Evolutionary conservation across 352 stramenopile species (phyloP).

Genomic region (Elongisporangium prolatum): DNA sequence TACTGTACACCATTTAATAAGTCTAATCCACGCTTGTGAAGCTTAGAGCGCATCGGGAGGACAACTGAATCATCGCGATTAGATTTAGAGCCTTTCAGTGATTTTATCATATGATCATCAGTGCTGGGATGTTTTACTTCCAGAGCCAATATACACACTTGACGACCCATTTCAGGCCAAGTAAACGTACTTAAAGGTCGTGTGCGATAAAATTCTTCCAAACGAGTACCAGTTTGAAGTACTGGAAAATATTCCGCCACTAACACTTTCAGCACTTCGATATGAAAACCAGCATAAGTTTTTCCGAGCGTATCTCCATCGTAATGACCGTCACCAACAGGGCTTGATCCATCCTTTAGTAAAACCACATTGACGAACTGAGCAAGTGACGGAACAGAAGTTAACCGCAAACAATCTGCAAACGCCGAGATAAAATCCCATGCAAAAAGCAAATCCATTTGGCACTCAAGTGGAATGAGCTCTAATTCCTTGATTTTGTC

Average conservation of each 20-base stretch:
- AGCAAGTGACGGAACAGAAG: conserved; percentile 39
- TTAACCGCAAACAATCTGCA: conserved; percentile 52
- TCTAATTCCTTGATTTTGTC: conserved; percentile 31
- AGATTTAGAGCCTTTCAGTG: conserved; percentile 68
- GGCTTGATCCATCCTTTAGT: conserved; percentile 37
- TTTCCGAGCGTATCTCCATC: conserved; percentile 44
- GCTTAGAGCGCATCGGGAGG: conserved; percentile 35
- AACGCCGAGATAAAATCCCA: conserved; percentile 80
- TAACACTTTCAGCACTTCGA: conserved; percentile 41
- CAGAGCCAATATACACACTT: conserved; percentile 70
- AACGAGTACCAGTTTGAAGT: conserved; percentile 58
- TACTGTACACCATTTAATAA: conserved; percentile 52
- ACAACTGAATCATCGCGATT: conserved; percentile 66
- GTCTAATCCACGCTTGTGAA: conserved; percentile 29
- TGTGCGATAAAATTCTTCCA: conserved; percentile 71
- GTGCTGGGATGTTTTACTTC: conserved; percentile 62
- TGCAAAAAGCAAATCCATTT: conserved; percentile 60
- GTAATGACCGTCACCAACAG: conserved; percentile 40
- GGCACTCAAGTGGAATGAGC: conserved; percentile 30
- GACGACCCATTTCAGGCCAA: conserved; percentile 75
- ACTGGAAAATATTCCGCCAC: conserved; percentile 63
- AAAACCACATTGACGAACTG: conserved; percentile 49
- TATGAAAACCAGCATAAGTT: conserved; percentile 48
- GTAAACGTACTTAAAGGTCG: conserved; percentile 72
- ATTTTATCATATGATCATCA: conserved; percentile 72